phyloP scores from a whole-genome alignment of 331 rosid species.

The Quercus phellos region DNA sequence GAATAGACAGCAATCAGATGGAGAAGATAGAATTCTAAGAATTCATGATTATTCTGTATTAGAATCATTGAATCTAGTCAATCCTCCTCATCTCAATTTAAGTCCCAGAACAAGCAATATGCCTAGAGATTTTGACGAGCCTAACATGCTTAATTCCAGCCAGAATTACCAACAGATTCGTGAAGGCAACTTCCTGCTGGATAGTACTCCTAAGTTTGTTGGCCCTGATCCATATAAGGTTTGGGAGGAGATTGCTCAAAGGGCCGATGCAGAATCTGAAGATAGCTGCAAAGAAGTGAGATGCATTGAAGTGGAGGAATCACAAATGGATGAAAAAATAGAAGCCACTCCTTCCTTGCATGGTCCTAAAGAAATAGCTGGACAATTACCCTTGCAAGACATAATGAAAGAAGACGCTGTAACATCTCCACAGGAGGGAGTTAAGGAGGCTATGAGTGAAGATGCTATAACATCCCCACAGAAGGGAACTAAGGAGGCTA shows the following conservation, averaged over 20 bases:
- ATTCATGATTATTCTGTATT: constrained; percentile 21
- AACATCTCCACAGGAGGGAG: constrained; percentile 16
- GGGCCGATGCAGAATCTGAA: constrained; percentile 26
- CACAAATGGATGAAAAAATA: constrained; percentile 14
- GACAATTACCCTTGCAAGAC: constrained; percentile 16
- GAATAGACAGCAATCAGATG: constrained; percentile 43
- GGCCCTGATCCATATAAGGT: constrained; percentile 49
- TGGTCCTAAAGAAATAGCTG: constrained; percentile 35
- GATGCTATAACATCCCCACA: constrained; percentile 18
- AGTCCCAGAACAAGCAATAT: not conserved
- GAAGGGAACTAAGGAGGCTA: constrained; percentile 16
- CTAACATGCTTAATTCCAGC: constrained; percentile 16
- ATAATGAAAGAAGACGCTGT: constrained; percentile 5
- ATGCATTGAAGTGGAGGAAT: constrained; percentile 42
- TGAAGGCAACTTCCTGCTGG: constrained; percentile 53
- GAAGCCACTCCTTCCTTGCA: constrained; percentile 10
- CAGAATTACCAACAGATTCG: constrained; percentile 27
- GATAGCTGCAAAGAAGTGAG: constrained; percentile 51
- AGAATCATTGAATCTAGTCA: constrained; percentile 25
- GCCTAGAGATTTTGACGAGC: constrained; percentile 21
- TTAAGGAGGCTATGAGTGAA: not conserved
- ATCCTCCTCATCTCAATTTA: constrained; percentile 12
- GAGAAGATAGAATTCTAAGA: constrained; percentile 29
- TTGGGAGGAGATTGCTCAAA: constrained; percentile 51
- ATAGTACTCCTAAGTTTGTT: constrained; percentile 36